A percentile compares a stretch with the other conserved stretches of the same genome.
Evolutionary conservation across 1,284 basidiomycete species (phyloP).

Genomic region (Coniferiporia sulphurascens): DNA sequence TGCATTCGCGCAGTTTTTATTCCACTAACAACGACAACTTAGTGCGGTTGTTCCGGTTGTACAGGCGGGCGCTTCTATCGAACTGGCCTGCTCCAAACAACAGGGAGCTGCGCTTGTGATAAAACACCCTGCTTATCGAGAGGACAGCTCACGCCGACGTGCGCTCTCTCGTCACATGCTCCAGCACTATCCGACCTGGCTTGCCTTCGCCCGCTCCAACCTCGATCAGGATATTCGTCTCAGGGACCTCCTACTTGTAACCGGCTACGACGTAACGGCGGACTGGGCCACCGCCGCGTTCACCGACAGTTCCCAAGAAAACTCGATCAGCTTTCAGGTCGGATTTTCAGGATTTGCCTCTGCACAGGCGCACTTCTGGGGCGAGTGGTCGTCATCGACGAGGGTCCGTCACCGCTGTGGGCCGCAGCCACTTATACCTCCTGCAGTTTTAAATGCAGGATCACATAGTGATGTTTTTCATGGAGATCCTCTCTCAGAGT

Average conservation of each 20-base stretch:
- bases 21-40: not conserved
- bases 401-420: slow-evolving; percentile 4
- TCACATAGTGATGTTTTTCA: too few relatives aligned
- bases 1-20: not conserved
- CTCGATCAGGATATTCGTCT: not conserved
- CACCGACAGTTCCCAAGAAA: not conserved
- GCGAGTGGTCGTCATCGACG: not conserved
- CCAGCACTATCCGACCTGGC: not conserved
- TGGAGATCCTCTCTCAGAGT: too few relatives aligned
- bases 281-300: slow-evolving; percentile 6
- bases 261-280: not conserved
- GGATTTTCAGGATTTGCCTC: not conserved
- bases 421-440: not conserved
- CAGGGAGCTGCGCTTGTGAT: slow-evolving; percentile 2
- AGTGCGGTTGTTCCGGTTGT: not conserved
- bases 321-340: not conserved
- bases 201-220: not conserved
- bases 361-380: not conserved
- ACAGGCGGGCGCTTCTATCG: not conserved
- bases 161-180: not conserved
- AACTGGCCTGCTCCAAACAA: not conserved
- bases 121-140: not conserved
- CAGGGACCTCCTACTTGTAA: not conserved
- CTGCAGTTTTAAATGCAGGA: not conserved
- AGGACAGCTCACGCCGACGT: not conserved